These are phyloP conservation scores for Osmozyma mogii DNA, from an alignment of 805 yeast species.

Conservation along the genomic window DNA sequence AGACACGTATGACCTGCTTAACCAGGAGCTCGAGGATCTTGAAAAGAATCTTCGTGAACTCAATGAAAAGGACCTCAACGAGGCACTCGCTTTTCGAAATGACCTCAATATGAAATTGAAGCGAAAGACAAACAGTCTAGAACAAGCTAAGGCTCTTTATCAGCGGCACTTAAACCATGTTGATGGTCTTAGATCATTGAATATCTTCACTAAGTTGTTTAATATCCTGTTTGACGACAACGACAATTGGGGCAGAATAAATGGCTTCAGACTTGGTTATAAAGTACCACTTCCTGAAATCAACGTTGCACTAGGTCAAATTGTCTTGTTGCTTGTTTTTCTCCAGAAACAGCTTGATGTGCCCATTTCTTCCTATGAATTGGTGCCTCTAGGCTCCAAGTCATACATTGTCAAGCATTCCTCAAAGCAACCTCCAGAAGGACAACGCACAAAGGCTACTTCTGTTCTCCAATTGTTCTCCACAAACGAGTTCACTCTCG, in stretches of 20 bases:
- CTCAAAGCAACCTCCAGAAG: not conserved
- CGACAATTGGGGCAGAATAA: slow-evolving; percentile 80
- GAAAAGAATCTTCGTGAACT: slow-evolving; percentile 28
- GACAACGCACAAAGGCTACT: slow-evolving; percentile 18
- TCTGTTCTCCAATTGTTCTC: slow-evolving; percentile 51
- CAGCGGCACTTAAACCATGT: slow-evolving; percentile 56
- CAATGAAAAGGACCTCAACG: slow-evolving; percentile 37
- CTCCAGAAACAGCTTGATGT: slow-evolving; percentile 50
- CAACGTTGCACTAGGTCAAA: slow-evolving; percentile 86
- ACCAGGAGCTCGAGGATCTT: slow-evolving; percentile 38
- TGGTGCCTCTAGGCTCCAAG: slow-evolving; percentile 78
- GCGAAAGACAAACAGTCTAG: slow-evolving; percentile 46
- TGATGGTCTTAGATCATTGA: slow-evolving; percentile 63
- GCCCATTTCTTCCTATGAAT: slow-evolving; percentile 48
- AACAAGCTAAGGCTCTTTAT: slow-evolving; percentile 55
- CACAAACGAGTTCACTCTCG: slow-evolving; percentile 65
- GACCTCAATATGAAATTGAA: slow-evolving; percentile 44
- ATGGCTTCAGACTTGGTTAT: slow-evolving; percentile 73
- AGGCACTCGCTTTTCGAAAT: slow-evolving; percentile 45
- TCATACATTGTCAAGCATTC: slow-evolving; percentile 57
- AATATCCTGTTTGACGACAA: slow-evolving; percentile 62
- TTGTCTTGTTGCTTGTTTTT: slow-evolving; percentile 61
- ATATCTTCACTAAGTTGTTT: slow-evolving; percentile 79
- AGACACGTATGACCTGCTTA: slow-evolving; percentile 34
- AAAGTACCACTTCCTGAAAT: slow-evolving; percentile 85